phyloP scores from a whole-genome alignment of 2,329 filamentous ascomycete species.

The Exophiala calicioides region DNA sequence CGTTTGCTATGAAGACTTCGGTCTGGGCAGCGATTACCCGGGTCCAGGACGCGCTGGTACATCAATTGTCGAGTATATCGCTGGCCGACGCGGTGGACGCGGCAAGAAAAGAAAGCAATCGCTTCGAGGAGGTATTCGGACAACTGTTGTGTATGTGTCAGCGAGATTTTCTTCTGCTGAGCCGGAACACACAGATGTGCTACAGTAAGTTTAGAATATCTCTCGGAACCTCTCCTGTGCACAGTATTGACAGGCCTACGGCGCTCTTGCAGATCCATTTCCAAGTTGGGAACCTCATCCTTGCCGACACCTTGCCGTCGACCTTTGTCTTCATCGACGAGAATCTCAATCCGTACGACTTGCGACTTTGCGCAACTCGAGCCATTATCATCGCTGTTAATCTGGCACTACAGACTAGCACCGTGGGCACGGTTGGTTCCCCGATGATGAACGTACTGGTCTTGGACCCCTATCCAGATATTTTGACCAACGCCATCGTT shows the following conservation, averaged over 20 bases:
- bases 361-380: constrained; percentile 8
- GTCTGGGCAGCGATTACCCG: constrained; percentile 11
- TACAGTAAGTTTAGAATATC: constrained; percentile 16
- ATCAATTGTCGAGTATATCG: constrained; percentile 5
- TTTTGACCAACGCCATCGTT: constrained; percentile 1
- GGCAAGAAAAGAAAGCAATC: constrained; percentile 5
- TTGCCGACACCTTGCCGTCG: background rate
- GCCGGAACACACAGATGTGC: constrained; percentile 4
- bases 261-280: constrained; percentile 9
- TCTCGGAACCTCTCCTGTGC: too few relatives aligned
- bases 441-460: constrained; percentile 8
- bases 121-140: constrained; percentile 8
- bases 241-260: too few relatives aligned
- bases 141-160: constrained; percentile 3
- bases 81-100: constrained; percentile 3
- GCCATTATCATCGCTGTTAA: constrained; percentile 6
- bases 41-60: constrained; percentile 6
- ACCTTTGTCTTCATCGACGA: constrained; percentile 6
- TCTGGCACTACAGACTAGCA: too few relatives aligned
- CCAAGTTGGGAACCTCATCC: constrained; percentile 7
- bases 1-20: constrained; percentile 3
- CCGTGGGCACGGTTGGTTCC: too few relatives aligned
- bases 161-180: constrained; percentile 6
- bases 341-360: constrained; percentile 1
- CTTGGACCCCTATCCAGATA: constrained; percentile 9